phyloP scores from a whole-genome alignment of 2,329 filamentous ascomycete species.

The Beauveria bassiana region DNA sequence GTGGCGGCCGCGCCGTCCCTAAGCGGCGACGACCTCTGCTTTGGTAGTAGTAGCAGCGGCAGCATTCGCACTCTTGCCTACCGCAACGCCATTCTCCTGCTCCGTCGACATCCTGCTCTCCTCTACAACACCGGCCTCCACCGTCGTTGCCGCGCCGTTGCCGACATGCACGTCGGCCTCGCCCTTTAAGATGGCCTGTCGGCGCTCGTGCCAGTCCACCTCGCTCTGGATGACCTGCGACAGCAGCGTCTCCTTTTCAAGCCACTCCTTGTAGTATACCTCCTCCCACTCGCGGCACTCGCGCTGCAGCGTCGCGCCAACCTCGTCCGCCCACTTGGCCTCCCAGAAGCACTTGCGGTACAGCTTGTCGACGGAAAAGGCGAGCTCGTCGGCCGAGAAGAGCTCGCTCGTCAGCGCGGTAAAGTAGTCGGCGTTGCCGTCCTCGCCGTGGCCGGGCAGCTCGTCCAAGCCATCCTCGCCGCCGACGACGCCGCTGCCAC shows the following conservation, averaged over 20 bases:
- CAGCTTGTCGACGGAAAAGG: conserved; percentile 50
- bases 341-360: conserved; percentile 63
- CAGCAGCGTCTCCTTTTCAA: conserved; percentile 71
- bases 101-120: background rate
- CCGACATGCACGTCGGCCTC: conserved; percentile 34
- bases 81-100: background rate
- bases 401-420: conserved; percentile 48
- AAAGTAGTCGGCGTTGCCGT: conserved; percentile 50
- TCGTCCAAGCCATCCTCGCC: conserved; percentile 42
- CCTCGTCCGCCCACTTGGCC: conserved; percentile 63
- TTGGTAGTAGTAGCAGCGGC: no score
- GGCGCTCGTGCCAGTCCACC: conserved; percentile 54
- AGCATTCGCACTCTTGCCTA: background rate
- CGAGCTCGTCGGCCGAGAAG: conserved; percentile 59
- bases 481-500: conserved; percentile 40
- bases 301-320: conserved; percentile 53
- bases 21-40: background rate
- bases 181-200: conserved; percentile 45
- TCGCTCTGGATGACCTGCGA: conserved; percentile 63
- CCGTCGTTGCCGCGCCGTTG: background rate
- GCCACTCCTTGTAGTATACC: conserved; percentile 63
- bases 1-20: background rate
- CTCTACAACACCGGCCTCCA: background rate
- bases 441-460: conserved; percentile 41
- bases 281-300: conserved; percentile 62